Evolutionary conservation across 441 rosid genomes (phyloP), one percentile per base, ranked within the genome.

Genomic region (Aleurites moluccanus): DNA sequence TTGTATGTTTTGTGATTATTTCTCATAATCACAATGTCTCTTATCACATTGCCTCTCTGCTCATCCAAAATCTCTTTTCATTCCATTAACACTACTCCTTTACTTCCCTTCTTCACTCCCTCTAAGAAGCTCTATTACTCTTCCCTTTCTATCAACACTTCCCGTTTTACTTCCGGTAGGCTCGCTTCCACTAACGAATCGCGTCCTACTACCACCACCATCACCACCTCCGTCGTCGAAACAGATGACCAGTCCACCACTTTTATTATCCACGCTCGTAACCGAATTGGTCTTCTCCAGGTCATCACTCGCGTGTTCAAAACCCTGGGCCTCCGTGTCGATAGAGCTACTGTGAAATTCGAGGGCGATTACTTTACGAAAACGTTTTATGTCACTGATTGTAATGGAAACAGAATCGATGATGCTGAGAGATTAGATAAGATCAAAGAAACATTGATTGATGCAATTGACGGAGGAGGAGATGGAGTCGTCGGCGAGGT

Each of bases 221-320:
- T 74, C 68, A 2, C 75, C 62, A 16, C 76, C 72, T 62, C 83
- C 20, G 79, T 78, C 28, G 73, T 76, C 64, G 71, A 76, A 11
- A 53, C 78, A n/a, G 52, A 66, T 49, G 40, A 70, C 70, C 56
- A 28, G 30, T 64, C 74, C 27, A 82, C 86, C 44, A 77, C 76
- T 53, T 67, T 86, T 64, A 79, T 79, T 18, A 69, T 86, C 82
- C 86, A 79, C 63, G 76, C 84, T 9, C 83, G 85, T 67, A 84
- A 76, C 77, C 82, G 87, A 18, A 86, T 84, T 60, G 89, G 89
- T 38, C 83, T 82, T 42, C 86, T 86, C 23, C 86, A 82, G 67
- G 78, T 81, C 75, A 78, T 84, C 76, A 80, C 86, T 4, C 59
- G 86, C 11, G 87, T 80, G 3, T 75, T 86, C 79, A 71, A 81